A percentile compares a stretch with the other conserved stretches of the same genome.
phyloP scores from a whole-genome alignment of 495 filamentous ascomycete species.

The Cudoniella acicularis region DNA sequence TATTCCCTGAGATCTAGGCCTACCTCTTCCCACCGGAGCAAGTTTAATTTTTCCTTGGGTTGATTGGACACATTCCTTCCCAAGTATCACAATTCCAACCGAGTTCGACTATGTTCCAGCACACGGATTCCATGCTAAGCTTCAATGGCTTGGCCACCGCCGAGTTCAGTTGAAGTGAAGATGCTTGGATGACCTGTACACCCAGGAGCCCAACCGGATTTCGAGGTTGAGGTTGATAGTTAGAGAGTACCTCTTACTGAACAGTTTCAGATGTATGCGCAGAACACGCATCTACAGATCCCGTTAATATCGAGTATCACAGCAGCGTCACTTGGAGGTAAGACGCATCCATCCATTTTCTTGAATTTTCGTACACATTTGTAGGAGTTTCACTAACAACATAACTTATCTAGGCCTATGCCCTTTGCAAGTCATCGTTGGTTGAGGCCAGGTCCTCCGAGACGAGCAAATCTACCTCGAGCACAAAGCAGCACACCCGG shows the following conservation, averaged over 20 bases:
- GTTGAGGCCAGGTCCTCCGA: conserved; percentile 77
- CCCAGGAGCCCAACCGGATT: background rate
- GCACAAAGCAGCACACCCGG: conserved; percentile 81
- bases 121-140: background rate
- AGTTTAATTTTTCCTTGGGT: background rate
- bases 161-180: conserved; percentile 33
- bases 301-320: background rate
- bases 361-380: too few relatives aligned
- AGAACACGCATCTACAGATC: too few relatives aligned
- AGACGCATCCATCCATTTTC: too few relatives aligned
- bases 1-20: conserved; percentile 42
- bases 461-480: conserved; percentile 92
- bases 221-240: conserved; percentile 49
- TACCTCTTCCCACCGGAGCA: background rate
- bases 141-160: background rate
- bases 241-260: conserved; percentile 67
- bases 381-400: too few relatives aligned
- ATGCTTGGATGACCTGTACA: background rate
- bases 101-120: background rate
- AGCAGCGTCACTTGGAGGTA: conserved; percentile 50
- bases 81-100: background rate
- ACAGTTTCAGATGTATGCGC: conserved; percentile 61
- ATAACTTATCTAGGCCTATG: conserved; percentile 77
- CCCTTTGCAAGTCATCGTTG: conserved; percentile 75
- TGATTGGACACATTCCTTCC: background rate